Base-by-base conservation (phyloP, 768 basidiomycete genomes). In the Tricholoma flavovirens region DNA sequence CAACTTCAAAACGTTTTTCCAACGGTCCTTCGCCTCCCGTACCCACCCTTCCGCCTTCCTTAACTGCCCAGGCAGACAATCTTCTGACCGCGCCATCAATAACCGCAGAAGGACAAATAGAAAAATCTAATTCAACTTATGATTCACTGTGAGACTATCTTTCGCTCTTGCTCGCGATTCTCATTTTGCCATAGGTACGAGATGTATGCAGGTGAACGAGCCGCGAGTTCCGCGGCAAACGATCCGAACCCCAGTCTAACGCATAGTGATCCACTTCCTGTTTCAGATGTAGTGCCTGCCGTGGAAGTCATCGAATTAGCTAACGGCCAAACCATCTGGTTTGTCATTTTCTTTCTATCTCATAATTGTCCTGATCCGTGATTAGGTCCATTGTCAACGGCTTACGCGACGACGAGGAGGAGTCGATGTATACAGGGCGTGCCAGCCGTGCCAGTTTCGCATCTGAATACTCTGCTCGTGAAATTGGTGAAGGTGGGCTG, bases 241-340 rank as follows among this genome's bases (percentile, higher is more conserved):
- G 76, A 75, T 60, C 59, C 69, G 30, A 66, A 64, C 55, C 49
- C 45, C 51, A 64, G 55, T 46, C 70, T 62, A 50, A 64, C 55
- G 51, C 69, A 67, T 58, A 70, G 63, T 38, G 69, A 71, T 51
- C 40, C 56, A 6, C 58, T 62, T 51, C 48, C 67, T 49, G 67
- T 69, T 58, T 62, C 80, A 50, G 83, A 80, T 53, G 62, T 77
- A 38, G 78, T 81, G 11, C 81, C 85, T 49, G 90, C 86, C 4
- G 73, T 93, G 29, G 88, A 93, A 70, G 79, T 93, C 43, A 77
- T 93, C 54, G 87, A 93, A 65, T 73, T 91, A 64, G 87, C 88
- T n/a, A 91, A 91, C 65, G 91, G 91, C 21, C 85, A 92, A 67
- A 90, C 88, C 7, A 84, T 93, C 58, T 93, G 91, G 91, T 89